A percentile compares a stretch with the other conserved stretches of the same genome.
Conservation (phyloP, 257 asterid species). For the Apocynum venetum region DNA sequence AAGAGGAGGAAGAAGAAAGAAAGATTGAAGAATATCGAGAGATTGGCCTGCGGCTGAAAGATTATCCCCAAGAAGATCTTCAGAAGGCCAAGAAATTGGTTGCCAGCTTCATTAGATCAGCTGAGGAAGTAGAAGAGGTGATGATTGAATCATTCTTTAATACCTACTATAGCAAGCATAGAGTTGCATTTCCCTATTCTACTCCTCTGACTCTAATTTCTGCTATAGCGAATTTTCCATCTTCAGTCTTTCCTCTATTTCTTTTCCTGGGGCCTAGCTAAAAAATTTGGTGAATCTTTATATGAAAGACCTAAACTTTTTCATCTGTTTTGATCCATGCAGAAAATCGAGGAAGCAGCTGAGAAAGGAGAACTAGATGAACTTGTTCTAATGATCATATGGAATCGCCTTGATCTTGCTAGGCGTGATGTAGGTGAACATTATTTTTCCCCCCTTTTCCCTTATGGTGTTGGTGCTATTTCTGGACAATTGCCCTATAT, state of each 20-base stretch:
- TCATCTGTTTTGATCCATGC: conserved; percentile 24
- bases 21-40: conserved; percentile 80
- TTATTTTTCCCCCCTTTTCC: conserved; percentile 7
- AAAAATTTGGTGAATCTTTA: not conserved
- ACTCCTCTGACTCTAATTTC: not conserved
- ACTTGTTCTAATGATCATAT: conserved; percentile 77
- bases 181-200: not conserved
- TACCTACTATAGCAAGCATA: not conserved
- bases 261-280: not conserved
- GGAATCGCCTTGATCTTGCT: conserved; percentile 97
- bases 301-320: not conserved
- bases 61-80: conserved; percentile 76
- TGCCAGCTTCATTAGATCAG: conserved; percentile 79
- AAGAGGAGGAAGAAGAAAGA: conserved; percentile 81
- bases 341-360: conserved; percentile 97
- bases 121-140: conserved; percentile 97
- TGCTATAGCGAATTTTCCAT: not conserved
- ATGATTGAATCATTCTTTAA: conserved; percentile 1
- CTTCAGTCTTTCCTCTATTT: not conserved
- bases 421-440: conserved; percentile 77
- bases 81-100: conserved; percentile 77
- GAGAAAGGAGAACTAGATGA: conserved; percentile 88
- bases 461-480: conserved; percentile 8
- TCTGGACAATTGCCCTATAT: not conserved
- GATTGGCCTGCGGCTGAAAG: conserved; percentile 51